Base-by-base conservation (phyloP, 2,329 filamentous ascomycete genomes). In the Diaporthe humulicola region DNA sequence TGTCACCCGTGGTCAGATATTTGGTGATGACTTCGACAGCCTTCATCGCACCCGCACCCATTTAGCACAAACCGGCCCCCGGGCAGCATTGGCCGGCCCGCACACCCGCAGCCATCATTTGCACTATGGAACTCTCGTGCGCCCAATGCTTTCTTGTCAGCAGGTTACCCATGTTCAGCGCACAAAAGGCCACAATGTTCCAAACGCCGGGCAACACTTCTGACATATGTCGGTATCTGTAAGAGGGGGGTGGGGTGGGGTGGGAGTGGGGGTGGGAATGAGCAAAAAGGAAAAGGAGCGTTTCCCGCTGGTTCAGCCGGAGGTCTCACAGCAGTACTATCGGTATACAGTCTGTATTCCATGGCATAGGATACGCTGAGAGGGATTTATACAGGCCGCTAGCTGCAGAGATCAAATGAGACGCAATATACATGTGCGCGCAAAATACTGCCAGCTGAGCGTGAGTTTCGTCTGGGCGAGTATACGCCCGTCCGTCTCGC, bases 281-380 rank as follows among this genome's bases (percentile, higher is more conserved):
- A n/a, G n/a, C 58, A 64, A 64, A 22, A 15, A 64, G 58, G 17
- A 40, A 45, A 64, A 48, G 33, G 60, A 30, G 60, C 33, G 40
- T 64, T 42, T 42, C 66, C 57, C 66, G 50, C n/a, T 42, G 36
- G 33, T 70, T 50, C 66, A 56, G 66, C 66, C 66, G 66, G 14
- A n/a, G 15, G 66, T 56, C 48, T 30, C 58, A 45, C 58, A 30
- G 58, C 58, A 64, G 15, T 22, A n/a, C 54, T 22, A 22, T 30
- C 22, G 54, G 30, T 8, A 22, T 33, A 33, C 30, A 9, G 54
- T 33, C 28, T 57, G 14, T 33, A 22, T 15, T 33, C 54, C 15
- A 57, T 8, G 25, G 8, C 48, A 52, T 58, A 33, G 7, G 9
- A 15, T 22, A 36, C 54, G 54, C 30, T 22, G 19, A 25, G 56